Conservation (phyloP, 1,284 basidiomycete genomes). For the Cutaneotrichosporon cyanovorans region DNA sequence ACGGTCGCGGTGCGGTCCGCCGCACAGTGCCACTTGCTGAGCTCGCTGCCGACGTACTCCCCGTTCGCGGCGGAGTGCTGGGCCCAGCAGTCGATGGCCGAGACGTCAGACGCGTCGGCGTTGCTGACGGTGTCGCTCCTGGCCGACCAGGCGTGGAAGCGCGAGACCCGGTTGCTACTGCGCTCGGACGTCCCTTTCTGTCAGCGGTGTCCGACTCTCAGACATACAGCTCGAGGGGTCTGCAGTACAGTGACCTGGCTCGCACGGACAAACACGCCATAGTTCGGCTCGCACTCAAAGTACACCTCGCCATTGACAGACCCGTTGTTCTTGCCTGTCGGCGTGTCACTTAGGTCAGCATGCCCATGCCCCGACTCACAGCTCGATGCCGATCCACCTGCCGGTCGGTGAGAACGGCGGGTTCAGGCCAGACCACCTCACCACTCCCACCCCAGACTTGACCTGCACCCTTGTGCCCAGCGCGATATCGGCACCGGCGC, state of each 20-base stretch:
- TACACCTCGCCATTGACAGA: conserved; percentile 73
- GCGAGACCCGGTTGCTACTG: too few relatives aligned
- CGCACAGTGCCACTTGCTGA: too few relatives aligned
- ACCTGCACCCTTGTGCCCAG: conserved; percentile 56
- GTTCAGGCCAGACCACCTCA: conserved; percentile 75
- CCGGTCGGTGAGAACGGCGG: conserved; percentile 71
- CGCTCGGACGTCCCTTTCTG: too few relatives aligned
- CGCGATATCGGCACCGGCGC: conserved; percentile 29
- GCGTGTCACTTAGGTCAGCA: conserved; percentile 45
- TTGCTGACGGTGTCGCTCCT: too few relatives aligned
- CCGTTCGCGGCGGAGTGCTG: too few relatives aligned
- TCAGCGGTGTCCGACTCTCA: neutral
- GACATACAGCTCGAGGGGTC: conserved; percentile 10
- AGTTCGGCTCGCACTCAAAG: conserved; percentile 67
- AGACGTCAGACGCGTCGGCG: too few relatives aligned
- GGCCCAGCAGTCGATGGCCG: too few relatives aligned
- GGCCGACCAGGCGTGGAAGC: too few relatives aligned
- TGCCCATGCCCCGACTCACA: conserved; percentile 47
- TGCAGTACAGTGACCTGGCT: conserved; percentile 68
- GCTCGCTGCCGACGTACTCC: too few relatives aligned
- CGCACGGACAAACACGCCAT: conserved; percentile 86
- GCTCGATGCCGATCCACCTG: conserved; percentile 90
- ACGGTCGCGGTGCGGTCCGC: too few relatives aligned
- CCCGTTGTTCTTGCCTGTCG: conserved; percentile 93
- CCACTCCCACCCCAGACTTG: conserved; percentile 68